These are phyloP conservation scores for Epicoccum nigrum DNA, from an alignment of 2,329 filamentous ascomycete species.

Conservation along the genomic window DNA sequence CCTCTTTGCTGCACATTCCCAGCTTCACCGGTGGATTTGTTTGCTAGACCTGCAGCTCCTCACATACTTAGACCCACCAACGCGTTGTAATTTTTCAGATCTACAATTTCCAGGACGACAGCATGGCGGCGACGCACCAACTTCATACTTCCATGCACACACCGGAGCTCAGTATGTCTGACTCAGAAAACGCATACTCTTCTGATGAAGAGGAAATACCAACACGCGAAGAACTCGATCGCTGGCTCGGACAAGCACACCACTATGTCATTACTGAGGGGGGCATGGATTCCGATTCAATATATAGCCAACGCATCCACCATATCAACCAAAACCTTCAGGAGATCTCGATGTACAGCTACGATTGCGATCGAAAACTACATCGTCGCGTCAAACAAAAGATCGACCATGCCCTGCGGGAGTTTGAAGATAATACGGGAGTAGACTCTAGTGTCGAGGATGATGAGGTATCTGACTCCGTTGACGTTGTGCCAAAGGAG, in stretches of 20 bases:
- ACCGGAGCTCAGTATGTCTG: slow-evolving; percentile 13
- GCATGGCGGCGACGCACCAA: slow-evolving; percentile 11
- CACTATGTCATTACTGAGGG: slow-evolving; percentile 34
- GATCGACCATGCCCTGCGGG: slow-evolving; percentile 26
- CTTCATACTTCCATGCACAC: neutral
- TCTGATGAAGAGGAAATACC: slow-evolving; percentile 14
- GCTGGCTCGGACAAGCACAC: slow-evolving; percentile 35
- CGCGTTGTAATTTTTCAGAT: neutral
- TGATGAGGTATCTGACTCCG: slow-evolving; percentile 15
- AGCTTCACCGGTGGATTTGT: slow-evolving; percentile 7
- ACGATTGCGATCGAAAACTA: slow-evolving; percentile 27
- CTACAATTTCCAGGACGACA: neutral
- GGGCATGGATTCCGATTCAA: slow-evolving; percentile 22
- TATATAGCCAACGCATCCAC: slow-evolving; percentile 30
- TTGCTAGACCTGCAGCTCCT: slow-evolving; percentile 4
- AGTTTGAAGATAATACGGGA: slow-evolving; percentile 19
- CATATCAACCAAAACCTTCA: slow-evolving; percentile 35
- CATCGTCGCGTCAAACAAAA: slow-evolving; percentile 28
- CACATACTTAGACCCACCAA: slow-evolving; percentile 3
- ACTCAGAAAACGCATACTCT: slow-evolving; percentile 6
- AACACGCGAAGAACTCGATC: slow-evolving; percentile 25
- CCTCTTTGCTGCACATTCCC: neutral
- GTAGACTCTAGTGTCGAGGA: slow-evolving; percentile 9
- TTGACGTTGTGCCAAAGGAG: neutral
- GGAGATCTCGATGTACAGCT: slow-evolving; percentile 19